A percentile compares a stretch with the other conserved stretches of the same genome.
Conservation (phyloP, 1,284 basidiomycete genomes). For the Malassezia yamatoensis region DNA sequence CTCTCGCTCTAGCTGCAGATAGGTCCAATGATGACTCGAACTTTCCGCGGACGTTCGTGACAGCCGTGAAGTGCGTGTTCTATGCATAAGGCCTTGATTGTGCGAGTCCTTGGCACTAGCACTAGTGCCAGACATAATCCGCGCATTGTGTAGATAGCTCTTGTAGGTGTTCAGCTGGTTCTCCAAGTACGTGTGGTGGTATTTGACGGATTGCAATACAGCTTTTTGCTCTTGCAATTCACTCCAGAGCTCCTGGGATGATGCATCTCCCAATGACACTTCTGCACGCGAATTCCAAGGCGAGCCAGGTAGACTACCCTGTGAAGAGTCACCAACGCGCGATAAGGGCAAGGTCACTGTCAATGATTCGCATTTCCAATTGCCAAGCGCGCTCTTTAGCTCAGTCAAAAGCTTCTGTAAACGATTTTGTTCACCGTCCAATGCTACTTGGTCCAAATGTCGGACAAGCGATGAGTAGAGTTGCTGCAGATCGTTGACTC, state of each 20-base stretch:
- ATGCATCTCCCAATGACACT: conserved; percentile 86
- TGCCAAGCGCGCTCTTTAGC: too few species aligned
- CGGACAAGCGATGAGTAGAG: too few species aligned
- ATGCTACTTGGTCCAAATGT: too few species aligned
- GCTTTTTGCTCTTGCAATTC: conserved; percentile 86
- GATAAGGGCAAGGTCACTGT: too few species aligned
- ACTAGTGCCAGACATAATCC: conserved; percentile 63
- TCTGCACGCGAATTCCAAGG: conserved; percentile 89
- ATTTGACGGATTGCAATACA: conserved; percentile 97
- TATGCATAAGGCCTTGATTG: conserved; percentile 81
- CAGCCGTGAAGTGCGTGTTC: conserved; percentile 50
- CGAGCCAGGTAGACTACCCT: conserved; percentile 69
- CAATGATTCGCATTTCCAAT: too few species aligned
- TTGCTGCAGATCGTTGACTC: too few species aligned
- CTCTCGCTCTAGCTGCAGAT: conserved; percentile 96
- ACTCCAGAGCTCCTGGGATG: conserved; percentile 84
- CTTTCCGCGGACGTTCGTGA: background rate
- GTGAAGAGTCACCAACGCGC: too few species aligned
- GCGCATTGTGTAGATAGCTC: conserved; percentile 94
- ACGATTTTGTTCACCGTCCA: too few species aligned
- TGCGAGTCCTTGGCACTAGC: conserved; percentile 56
- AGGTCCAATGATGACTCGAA: conserved; percentile 67
- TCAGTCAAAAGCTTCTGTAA: too few species aligned
- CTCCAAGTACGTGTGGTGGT: conserved; percentile 95
- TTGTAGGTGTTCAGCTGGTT: conserved; percentile 98